Base-by-base conservation (phyloP, 345 rosid genomes). In the Ceriops zippeliana region DNA sequence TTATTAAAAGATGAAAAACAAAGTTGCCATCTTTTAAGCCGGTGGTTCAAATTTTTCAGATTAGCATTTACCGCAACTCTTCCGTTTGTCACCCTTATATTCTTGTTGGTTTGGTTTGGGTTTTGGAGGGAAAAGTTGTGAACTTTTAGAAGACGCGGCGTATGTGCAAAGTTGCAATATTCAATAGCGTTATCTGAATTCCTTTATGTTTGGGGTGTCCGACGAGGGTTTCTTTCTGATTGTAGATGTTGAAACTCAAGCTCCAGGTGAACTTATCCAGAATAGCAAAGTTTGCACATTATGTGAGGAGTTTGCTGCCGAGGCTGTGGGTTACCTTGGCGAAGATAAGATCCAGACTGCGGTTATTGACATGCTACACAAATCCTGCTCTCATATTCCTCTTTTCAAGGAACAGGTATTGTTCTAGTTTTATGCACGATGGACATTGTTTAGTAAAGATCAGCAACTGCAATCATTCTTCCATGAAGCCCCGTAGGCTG, bases 241-340 rank as follows among this genome's bases (percentile, higher is more conserved):
- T 20, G 28, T 21, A 24, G 59, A 56, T 5, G 28, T 9, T 26
- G 64, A 38, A 1, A 21, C 52, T 52, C 73, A 19, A 69, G 51
- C 70, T 67, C 59, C 75, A 62, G 80, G 66, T 63, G 69, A 63
- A 20, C 77, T 75, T 71, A n/a, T 58, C n/a, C 70, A 52, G 67
- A 82, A 85, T 15, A 76, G 89, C 30, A 72, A 86, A n/a, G 71
- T 89, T 6, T 96, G 99, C 80, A 62, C 85, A 38, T 73, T 92
- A 26, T 96, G 98, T 69, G 91, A 96, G 84, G 95, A 92, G 68
- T 96, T 79, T 78, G 80, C 86, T 37, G 62, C 79, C 24, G 68
- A 74, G 71, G 88, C 96, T 78, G 76, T 90, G 70, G 84, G 62
- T 72, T 92, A 81, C 84, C 70, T 96, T 59, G 62, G 77, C 58